A percentile compares a stretch with the other conserved stretches of the same genome.
Evolutionary conservation across 495 filamentous ascomycete species (phyloP).

Genomic region (Echria macrotheca): DNA sequence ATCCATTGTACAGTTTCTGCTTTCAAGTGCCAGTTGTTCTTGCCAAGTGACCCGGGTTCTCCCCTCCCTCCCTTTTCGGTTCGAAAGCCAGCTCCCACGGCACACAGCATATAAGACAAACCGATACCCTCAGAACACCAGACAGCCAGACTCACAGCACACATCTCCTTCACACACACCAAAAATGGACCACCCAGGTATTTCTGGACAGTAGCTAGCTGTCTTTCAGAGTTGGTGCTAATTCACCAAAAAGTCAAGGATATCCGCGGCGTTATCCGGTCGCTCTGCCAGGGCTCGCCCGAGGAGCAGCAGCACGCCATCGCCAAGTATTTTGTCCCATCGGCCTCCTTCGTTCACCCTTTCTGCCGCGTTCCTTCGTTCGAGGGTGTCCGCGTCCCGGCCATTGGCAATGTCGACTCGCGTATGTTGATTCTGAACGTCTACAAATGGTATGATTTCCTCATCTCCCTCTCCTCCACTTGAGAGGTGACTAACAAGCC

Average conservation of each 20-base stretch:
- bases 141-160: no score
- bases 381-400: constrained; percentile 33
- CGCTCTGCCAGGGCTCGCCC: constrained; percentile 60
- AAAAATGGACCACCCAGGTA: constrained; percentile 22
- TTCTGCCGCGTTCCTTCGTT: constrained; percentile 69
- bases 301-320: constrained; percentile 57
- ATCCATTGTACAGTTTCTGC: no score
- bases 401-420: constrained; percentile 46
- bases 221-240: not conserved
- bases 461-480: constrained; percentile 68
- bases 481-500: no score
- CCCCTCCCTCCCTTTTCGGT: no score
- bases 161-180: no score
- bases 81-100: no score
- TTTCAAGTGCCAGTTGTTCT: no score
- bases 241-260: constrained; percentile 36
- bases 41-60: no score
- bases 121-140: no score
- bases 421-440: constrained; percentile 60
- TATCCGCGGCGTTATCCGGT: constrained; percentile 57
- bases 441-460: constrained; percentile 77
- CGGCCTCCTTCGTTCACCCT: constrained; percentile 71
- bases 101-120: no score
- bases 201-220: not conserved
- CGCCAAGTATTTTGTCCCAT: constrained; percentile 61